Evolutionary conservation across 2,329 filamentous ascomycete species (phyloP).

Genomic region (Penicillium capsulatum): DNA sequence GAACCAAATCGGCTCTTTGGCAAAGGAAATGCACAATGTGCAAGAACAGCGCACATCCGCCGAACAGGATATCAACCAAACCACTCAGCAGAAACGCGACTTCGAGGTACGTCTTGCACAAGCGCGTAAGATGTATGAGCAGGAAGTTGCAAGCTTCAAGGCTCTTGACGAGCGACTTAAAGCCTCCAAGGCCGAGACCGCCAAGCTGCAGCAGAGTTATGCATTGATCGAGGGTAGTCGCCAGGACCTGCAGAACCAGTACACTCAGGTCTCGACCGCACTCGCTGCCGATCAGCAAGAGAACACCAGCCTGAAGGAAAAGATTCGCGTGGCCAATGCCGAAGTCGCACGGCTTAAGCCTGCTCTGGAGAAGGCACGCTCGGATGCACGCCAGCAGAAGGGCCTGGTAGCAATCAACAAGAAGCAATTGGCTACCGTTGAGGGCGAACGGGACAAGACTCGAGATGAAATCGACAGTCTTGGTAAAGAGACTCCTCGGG

Average conservation of each 20-base stretch:
- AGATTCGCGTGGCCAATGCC: constrained; percentile 74
- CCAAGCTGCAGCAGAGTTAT: constrained; percentile 78
- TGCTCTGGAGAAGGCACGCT: constrained; percentile 87
- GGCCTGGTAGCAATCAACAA: constrained; percentile 97
- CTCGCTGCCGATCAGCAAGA: constrained; percentile 86
- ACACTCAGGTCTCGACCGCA: constrained; percentile 67
- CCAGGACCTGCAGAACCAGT: constrained; percentile 76
- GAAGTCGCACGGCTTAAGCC: constrained; percentile 82
- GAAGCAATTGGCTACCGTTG: constrained; percentile 88
- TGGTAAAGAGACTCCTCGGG: constrained; percentile 57
- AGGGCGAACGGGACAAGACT: constrained; percentile 82
- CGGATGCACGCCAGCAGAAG: constrained; percentile 90
- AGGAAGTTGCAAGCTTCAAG: constrained; percentile 83
- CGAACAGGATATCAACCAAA: constrained; percentile 77
- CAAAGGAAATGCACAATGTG: constrained; percentile 91
- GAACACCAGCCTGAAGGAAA: constrained; percentile 79
- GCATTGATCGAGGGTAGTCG: constrained; percentile 76
- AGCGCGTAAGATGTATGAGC: constrained; percentile 82
- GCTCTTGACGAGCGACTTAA: constrained; percentile 78
- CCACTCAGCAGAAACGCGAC: constrained; percentile 82
- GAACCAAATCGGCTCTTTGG: constrained; percentile 86
- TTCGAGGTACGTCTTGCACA: constrained; percentile 86
- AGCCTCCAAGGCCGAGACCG: constrained; percentile 71
- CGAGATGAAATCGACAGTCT: constrained; percentile 70
- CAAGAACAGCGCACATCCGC: constrained; percentile 74